These are phyloP conservation scores for Stylonectria norvegica DNA, from an alignment of 2,329 filamentous ascomycete species.

Conservation along the genomic window DNA sequence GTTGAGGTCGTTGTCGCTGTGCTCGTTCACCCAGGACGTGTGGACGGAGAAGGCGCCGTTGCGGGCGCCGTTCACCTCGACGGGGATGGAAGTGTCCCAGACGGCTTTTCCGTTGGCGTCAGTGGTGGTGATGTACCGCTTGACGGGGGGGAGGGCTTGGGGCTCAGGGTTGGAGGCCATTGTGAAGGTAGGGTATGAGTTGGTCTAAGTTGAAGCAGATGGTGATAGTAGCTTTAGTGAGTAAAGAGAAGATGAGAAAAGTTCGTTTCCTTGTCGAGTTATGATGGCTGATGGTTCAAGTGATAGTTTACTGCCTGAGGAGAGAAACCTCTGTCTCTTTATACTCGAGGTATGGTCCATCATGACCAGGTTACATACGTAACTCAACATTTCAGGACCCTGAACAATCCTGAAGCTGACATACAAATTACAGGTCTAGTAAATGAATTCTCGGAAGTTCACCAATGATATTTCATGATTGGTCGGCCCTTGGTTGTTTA, in stretches of 20 bases:
- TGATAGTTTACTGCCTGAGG: background rate
- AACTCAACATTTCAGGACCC: no score
- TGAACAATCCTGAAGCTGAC: background rate
- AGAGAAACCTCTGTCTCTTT: conserved; percentile 4
- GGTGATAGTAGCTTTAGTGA: no score
- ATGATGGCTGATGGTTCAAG: background rate
- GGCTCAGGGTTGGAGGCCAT: conserved; percentile 14
- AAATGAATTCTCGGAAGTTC: no score
- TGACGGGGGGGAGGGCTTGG: conserved; percentile 14
- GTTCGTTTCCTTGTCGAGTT: background rate
- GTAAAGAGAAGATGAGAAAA: no score
- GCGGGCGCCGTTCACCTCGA: conserved; percentile 12
- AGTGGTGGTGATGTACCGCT: conserved; percentile 21
- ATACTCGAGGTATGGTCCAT: background rate
- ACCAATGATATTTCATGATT: no score
- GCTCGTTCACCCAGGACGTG: conserved; percentile 17
- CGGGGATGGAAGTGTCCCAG: conserved; percentile 16
- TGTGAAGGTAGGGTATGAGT: background rate
- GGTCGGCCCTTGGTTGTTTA: no score
- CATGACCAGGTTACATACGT: no score
- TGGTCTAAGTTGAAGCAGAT: background rate
- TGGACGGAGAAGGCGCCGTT: conserved; percentile 19
- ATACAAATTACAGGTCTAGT: no score
- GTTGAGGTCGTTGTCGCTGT: conserved; percentile 11
- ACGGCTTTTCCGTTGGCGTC: conserved; percentile 16